A percentile compares a stretch with the other conserved stretches of the same genome.
Evolutionary conservation across 1,284 basidiomycete species (phyloP).

Genomic region (Cryptococcus maquisensis): DNA sequence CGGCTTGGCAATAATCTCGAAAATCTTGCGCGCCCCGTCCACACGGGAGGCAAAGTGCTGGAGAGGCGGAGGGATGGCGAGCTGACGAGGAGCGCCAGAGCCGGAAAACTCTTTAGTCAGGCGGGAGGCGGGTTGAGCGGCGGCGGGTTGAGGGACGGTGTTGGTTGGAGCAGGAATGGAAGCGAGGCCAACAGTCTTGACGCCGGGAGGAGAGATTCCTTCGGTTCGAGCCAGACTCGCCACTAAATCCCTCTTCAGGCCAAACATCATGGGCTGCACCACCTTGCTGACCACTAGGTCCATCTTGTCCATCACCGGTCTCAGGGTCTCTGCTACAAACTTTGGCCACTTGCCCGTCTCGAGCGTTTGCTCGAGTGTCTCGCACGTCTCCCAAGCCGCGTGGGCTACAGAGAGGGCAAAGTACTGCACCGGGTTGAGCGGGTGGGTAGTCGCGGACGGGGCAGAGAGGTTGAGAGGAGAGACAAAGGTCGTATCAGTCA

Average conservation of each 20-base stretch:
- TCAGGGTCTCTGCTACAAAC: constrained; percentile 56
- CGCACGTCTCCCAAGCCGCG: constrained; percentile 49
- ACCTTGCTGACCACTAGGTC: constrained; percentile 50
- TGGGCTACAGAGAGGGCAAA: constrained; percentile 48
- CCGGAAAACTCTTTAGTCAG: constrained; percentile 39
- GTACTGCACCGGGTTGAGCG: constrained; percentile 46
- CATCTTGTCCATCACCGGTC: constrained; percentile 57
- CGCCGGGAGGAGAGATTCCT: constrained; percentile 31
- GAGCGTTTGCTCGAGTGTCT: constrained; percentile 45
- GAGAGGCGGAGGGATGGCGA: constrained; percentile 40
- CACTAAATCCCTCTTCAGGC: constrained; percentile 45
- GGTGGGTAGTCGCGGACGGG: constrained; percentile 17
- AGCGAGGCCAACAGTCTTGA: constrained; percentile 36
- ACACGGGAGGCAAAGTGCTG: constrained; percentile 48
- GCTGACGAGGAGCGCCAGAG: constrained; percentile 27
- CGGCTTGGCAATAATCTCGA: constrained; percentile 42
- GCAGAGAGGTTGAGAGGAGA: constrained; percentile 35
- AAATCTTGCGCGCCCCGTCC: constrained; percentile 42
- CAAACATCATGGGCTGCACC: constrained; percentile 43
- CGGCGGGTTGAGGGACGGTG: constrained; percentile 26
- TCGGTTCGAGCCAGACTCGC: constrained; percentile 31
- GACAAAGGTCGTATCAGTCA: constrained; percentile 44
- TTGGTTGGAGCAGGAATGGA: constrained; percentile 29
- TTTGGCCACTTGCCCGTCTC: constrained; percentile 46
- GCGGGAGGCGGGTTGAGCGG: constrained; percentile 22